A percentile compares a stretch with the other conserved stretches of the same genome.
Evolutionary conservation across 305 asterid species (phyloP).

Genomic region (Fraxinus nigra): DNA sequence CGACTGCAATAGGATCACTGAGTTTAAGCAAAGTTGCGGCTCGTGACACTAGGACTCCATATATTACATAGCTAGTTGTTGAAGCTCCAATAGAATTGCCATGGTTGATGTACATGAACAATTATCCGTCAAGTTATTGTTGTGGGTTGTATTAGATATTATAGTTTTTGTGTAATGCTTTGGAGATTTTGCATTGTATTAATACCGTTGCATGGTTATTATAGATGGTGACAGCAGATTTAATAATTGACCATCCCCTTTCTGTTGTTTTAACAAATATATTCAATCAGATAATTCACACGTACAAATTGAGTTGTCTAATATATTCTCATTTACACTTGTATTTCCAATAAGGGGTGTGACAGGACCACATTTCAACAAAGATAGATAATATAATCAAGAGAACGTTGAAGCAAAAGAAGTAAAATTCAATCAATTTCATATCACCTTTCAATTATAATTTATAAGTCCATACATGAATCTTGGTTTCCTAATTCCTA

Average conservation of each 20-base stretch:
- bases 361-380: background rate
- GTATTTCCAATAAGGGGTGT: background rate
- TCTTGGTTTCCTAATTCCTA: background rate
- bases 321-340: background rate
- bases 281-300: background rate
- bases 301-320: background rate
- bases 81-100: background rate
- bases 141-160: background rate
- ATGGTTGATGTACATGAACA: background rate
- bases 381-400: background rate
- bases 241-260: background rate
- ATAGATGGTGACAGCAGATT: background rate
- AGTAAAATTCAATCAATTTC: background rate
- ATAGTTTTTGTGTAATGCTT: background rate
- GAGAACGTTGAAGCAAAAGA: background rate
- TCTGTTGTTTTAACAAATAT: background rate
- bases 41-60: background rate
- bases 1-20: too few species aligned
- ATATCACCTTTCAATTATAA: background rate
- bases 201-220: background rate
- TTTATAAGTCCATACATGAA: background rate
- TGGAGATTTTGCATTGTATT: background rate
- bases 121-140: background rate
- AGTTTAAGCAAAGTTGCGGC: too few species aligned
- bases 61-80: background rate